Conservation (phyloP, 2,329 filamentous ascomycete species). For the Aspergillus latus region DNA sequence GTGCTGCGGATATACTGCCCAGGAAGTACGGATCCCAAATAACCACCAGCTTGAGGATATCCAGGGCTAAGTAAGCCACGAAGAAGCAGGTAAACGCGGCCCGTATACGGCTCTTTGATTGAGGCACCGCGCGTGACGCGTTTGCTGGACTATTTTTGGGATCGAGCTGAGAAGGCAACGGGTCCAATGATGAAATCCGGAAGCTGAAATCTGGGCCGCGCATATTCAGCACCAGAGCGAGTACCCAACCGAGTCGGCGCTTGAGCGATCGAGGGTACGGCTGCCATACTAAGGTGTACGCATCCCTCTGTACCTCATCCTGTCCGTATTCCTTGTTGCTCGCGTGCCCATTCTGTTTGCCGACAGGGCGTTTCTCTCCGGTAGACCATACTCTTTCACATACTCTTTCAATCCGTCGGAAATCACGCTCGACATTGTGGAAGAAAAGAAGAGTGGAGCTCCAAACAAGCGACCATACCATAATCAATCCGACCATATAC, state of each 20-base stretch:
- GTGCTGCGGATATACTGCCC: constrained; percentile 52
- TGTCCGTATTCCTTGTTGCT: background rate
- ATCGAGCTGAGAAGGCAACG: constrained; percentile 32
- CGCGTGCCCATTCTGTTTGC: background rate
- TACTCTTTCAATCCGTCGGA: constrained; percentile 47
- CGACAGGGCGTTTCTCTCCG: background rate
- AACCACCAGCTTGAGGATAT: constrained; percentile 67
- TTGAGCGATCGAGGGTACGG: constrained; percentile 51
- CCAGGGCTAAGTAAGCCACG: constrained; percentile 65
- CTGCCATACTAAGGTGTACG: constrained; percentile 52
- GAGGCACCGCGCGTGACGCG: constrained; percentile 31
- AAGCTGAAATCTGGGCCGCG: constrained; percentile 63
- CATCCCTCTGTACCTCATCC: background rate
- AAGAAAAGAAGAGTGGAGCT: constrained; percentile 53
- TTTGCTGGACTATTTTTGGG: background rate
- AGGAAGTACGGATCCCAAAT: constrained; percentile 78
- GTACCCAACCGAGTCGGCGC: constrained; percentile 59
- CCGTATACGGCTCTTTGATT: constrained; percentile 48
- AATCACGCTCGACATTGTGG: constrained; percentile 57
- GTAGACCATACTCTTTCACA: constrained; percentile 40
- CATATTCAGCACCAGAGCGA: constrained; percentile 58
- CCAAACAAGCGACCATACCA: constrained; percentile 57
- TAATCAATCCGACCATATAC: constrained; percentile 56
- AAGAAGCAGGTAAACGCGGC: constrained; percentile 50
- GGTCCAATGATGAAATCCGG: constrained; percentile 50